A percentile compares a stretch with the other conserved stretches of the same genome.
These are phyloP conservation scores for Euphorbia corollata DNA, from an alignment of 441 rosid species.

Conservation along the genomic window DNA sequence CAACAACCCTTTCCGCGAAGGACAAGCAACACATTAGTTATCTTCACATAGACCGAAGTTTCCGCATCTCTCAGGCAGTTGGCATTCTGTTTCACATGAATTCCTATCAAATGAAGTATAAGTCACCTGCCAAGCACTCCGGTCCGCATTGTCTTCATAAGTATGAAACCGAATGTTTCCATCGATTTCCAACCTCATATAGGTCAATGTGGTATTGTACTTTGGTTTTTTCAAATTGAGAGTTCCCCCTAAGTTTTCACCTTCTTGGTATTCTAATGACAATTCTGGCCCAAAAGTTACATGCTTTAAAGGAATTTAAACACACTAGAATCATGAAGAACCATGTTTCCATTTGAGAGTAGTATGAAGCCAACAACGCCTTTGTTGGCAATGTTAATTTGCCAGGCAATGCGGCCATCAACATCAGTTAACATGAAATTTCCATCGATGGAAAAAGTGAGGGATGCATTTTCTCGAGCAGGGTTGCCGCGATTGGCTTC, in stretches of 20 bases:
- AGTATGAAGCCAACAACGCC: slow-evolving; percentile 31
- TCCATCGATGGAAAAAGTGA: slow-evolving; percentile 15
- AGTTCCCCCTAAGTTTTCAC: neutral
- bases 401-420: slow-evolving; percentile 38
- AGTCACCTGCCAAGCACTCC: too few species aligned
- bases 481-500: neutral
- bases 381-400: slow-evolving; percentile 28
- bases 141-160: too few species aligned
- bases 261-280: slow-evolving; percentile 1
- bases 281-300: slow-evolving; percentile 15
- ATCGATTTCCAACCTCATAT: slow-evolving; percentile 26
- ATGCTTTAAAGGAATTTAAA: slow-evolving; percentile 8
- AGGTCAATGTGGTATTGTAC: slow-evolving; percentile 26
- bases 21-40: slow-evolving; percentile 58
- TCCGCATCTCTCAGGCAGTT: slow-evolving; percentile 44
- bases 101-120: too few species aligned
- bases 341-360: slow-evolving; percentile 36
- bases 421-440: slow-evolving; percentile 37
- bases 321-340: slow-evolving; percentile 23
- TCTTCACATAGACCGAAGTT: slow-evolving; percentile 48
- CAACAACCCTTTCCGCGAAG: slow-evolving; percentile 6
- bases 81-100: slow-evolving; percentile 20
- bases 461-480: neutral
- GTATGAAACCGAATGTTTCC: slow-evolving; percentile 19
- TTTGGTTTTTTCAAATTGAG: slow-evolving; percentile 22